Percentiles rank a stretch among this genome's conserved stretches.
Conservation (phyloP, 1,139 yeast species). For the Taphrina communis region DNA sequence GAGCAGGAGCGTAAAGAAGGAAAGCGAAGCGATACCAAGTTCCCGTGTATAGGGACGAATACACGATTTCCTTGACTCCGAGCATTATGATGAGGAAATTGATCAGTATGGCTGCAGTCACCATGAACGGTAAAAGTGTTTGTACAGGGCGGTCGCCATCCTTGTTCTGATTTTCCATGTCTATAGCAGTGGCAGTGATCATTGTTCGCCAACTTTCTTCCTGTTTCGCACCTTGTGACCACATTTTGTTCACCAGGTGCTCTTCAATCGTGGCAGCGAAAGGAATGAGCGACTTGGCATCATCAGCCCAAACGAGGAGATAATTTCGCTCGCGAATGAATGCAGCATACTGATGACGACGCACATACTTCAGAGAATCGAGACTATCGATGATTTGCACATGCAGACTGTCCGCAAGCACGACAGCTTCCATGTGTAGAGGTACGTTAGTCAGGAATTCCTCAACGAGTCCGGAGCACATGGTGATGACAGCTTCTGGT, state of each 20-base stretch:
- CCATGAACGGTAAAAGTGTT: constrained; percentile 37
- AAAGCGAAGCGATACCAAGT: constrained; percentile 40
- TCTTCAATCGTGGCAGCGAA: constrained; percentile 40
- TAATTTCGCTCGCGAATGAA: constrained; percentile 43
- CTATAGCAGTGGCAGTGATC: not conserved
- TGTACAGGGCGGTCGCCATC: constrained; percentile 40
- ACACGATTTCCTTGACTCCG: constrained; percentile 31
- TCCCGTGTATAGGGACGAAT: constrained; percentile 21
- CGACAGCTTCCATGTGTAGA: constrained; percentile 40
- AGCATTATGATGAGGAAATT: constrained; percentile 34
- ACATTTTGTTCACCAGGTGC: constrained; percentile 30
- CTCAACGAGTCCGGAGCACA: constrained; percentile 42
- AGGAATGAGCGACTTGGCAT: constrained; percentile 41
- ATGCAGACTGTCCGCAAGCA: constrained; percentile 44
- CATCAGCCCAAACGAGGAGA: constrained; percentile 45
- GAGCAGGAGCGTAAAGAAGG: constrained; percentile 38
- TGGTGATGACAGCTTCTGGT: constrained; percentile 43
- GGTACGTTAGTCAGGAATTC: constrained; percentile 43
- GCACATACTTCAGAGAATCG: constrained; percentile 43
- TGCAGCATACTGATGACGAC: constrained; percentile 45
- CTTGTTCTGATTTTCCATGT: constrained; percentile 22
- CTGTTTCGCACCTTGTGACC: constrained; percentile 22
- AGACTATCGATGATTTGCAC: constrained; percentile 44
- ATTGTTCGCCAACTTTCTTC: constrained; percentile 32
- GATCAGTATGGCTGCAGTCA: constrained; percentile 39